Evolutionary conservation across 2,329 filamentous ascomycete species (phyloP), one percentile per base, ranked within the genome.

Genomic region (Fusarium pininemorale): DNA sequence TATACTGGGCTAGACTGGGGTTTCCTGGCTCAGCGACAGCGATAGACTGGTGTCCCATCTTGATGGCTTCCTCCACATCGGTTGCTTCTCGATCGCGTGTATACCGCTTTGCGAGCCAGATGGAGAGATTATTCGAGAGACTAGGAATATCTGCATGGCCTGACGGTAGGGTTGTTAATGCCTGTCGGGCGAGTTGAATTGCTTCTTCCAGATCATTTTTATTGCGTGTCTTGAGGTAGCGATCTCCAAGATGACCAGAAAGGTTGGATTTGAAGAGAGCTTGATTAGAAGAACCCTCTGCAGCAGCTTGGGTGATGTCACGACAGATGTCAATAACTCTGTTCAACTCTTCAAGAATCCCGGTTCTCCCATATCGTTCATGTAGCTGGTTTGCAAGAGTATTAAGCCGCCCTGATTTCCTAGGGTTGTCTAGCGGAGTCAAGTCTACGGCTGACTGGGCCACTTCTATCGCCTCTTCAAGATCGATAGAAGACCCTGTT

Each of bases 91-190:
- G 30, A 16, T 37, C 9, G 0, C 18, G n/a, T 15, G 1, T 3
- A 4, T 53, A 53, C 2, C 32, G n/a, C 0, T 53, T 4, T 0
- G 3, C 32, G 0, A 38, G 18, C 32, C 32, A 26, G 18, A 53
- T 26, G 9, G 50, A 38, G n/a, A 53, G 18, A 14, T 26, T 53
- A 6, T 0, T 53, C 9, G 18, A 53, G 1, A 26, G 18, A 0
- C 13, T 16, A 3, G n/a, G 9, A 6, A 22, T 6, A 3, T 38
- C 50, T 12, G 18, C 13, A 10, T 53, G 32, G 0, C 50, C 32
- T 26, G 0, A 0, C 0, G 50, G 18, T 0, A 38, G 1, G 1
- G 13, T 6, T 1, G 3, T 5, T 0, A 26, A 15, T 22, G 18
- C 50, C 18, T 38, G 7, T 26, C 3, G 18, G 4, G 13, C 6